Percentiles rank a stretch among this genome's conserved stretches.
These are phyloP conservation scores for Verticillium dahliae DNA, from an alignment of 2,329 filamentous ascomycete genomes.

Conservation along the genomic window DNA sequence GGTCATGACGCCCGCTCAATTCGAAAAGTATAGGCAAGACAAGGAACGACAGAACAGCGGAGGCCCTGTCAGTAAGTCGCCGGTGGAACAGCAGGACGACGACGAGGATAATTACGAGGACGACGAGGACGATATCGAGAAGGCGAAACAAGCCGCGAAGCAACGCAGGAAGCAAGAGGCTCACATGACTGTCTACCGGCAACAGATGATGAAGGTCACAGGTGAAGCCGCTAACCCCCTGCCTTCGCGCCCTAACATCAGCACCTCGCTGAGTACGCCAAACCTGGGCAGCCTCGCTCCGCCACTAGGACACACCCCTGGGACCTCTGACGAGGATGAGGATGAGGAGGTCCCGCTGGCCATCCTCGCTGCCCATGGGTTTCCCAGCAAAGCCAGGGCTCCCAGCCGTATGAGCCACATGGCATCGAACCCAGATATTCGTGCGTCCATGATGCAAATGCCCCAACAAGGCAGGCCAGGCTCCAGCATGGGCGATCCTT, in stretches of 20 bases:
- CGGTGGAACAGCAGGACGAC: conserved; percentile 56
- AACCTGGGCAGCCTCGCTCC: conserved; percentile 40
- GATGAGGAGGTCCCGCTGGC: conserved; percentile 85
- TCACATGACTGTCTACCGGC: conserved; percentile 81
- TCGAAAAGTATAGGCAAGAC: conserved; percentile 73
- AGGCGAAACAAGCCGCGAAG: conserved; percentile 63
- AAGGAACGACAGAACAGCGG: conserved; percentile 54
- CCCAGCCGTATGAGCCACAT: conserved; percentile 60
- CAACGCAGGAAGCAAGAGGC: conserved; percentile 85
- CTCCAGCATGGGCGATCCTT: conserved; percentile 50
- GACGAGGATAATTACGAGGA: conserved; percentile 62
- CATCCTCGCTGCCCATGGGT: conserved; percentile 83
- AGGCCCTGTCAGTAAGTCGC: conserved; percentile 18
- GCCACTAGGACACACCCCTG: conserved; percentile 26
- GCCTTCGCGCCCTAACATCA: conserved; percentile 46
- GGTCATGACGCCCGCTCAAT: conserved; percentile 85
- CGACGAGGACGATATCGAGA: conserved; percentile 74
- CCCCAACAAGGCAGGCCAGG: conserved; percentile 43
- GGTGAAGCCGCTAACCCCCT: conserved; percentile 55
- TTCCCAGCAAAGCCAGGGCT: conserved; percentile 71
- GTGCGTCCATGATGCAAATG: conserved; percentile 41
- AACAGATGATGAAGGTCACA: conserved; percentile 96
- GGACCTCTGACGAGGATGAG: conserved; percentile 62
- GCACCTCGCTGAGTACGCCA: conserved; percentile 56
- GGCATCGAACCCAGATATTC: conserved; percentile 66